Evolutionary conservation across 164 flowering plant species (phyloP).

Genomic region (Pachysandra terminalis): DNA sequence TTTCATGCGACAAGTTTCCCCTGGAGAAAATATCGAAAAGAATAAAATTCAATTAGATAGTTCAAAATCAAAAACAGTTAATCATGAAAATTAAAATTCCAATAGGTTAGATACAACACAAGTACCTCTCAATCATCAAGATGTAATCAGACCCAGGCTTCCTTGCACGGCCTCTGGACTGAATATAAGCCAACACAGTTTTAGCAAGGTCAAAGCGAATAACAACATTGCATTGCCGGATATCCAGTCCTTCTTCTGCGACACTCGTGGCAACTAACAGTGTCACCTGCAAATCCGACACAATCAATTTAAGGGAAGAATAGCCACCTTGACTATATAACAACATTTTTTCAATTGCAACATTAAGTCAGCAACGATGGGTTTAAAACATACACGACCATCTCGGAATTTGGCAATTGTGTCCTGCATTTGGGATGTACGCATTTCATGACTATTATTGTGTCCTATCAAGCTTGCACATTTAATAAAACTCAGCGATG

Average conservation of each 20-base stretch:
- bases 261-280: conserved; percentile 97
- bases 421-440: conserved; percentile 93
- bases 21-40: conserved; percentile 29
- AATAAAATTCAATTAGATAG: background rate
- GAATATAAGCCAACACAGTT: conserved; percentile 97
- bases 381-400: conserved; percentile 73
- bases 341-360: background rate
- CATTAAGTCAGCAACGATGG: background rate
- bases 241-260: conserved; percentile 99
- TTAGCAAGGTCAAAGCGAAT: conserved; percentile 99
- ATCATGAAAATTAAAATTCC: too few species aligned
- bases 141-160: conserved; percentile 99
- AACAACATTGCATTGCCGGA: conserved; percentile 98
- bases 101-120: background rate
- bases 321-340: background rate
- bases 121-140: conserved; percentile 97
- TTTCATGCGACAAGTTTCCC: conserved; percentile 83
- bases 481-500: conserved; percentile 78
- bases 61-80: too few species aligned
- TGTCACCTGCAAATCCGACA: conserved; percentile 55
- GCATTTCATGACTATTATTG: conserved; percentile 97
- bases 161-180: conserved; percentile 98
- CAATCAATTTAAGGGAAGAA: background rate
- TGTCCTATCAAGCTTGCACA: conserved; percentile 98
- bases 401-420: conserved; percentile 89